A percentile compares a stretch with the other conserved stretches of the same genome.
Evolutionary conservation across 2,329 filamentous ascomycete genomes (phyloP).

Genomic region (Domatiomyces globalis): DNA sequence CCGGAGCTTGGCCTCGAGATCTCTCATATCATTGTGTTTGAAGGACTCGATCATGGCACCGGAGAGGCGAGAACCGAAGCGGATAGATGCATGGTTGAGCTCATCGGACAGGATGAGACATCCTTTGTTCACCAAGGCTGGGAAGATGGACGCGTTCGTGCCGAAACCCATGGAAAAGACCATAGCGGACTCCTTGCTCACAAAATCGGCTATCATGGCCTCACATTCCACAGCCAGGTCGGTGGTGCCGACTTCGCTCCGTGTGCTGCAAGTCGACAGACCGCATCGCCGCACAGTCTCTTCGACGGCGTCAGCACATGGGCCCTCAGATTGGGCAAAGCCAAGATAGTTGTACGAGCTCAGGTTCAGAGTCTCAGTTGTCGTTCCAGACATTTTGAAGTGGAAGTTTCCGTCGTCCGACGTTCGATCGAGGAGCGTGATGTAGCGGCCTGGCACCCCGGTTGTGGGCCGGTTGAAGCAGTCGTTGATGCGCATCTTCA

Average conservation of each 20-base stretch:
- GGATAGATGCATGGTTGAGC: slow-evolving; percentile 94
- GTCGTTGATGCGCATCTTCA: slow-evolving; percentile 93
- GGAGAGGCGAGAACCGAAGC: slow-evolving; percentile 83
- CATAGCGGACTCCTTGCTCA: slow-evolving; percentile 88
- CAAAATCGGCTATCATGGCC: slow-evolving; percentile 73
- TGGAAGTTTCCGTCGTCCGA: slow-evolving; percentile 84
- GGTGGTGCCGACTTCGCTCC: slow-evolving; percentile 70
- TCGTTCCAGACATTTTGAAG: slow-evolving; percentile 78
- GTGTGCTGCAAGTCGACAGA: slow-evolving; percentile 65
- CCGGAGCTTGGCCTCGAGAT: slow-evolving; percentile 72
- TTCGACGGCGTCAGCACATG: slow-evolving; percentile 87
- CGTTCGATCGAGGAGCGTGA: slow-evolving; percentile 80
- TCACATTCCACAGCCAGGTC: slow-evolving; percentile 85
- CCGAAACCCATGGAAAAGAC: slow-evolving; percentile 99
- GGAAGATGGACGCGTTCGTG: slow-evolving; percentile 87
- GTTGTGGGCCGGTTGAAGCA: slow-evolving; percentile 88
- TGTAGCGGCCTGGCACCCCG: slow-evolving; percentile 84
- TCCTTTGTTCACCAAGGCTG: slow-evolving; percentile 80
- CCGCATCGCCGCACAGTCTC: slow-evolving; percentile 73
- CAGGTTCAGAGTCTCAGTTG: slow-evolving; percentile 92
- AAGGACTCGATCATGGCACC: slow-evolving; percentile 92
- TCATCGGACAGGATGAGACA: slow-evolving; percentile 93
- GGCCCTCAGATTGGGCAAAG: slow-evolving; percentile 92
- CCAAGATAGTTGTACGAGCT: slow-evolving; percentile 99
- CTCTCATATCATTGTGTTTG: slow-evolving; percentile 90